Conservation (phyloP, 257 asterid species). For the Ehretia macrophylla region DNA sequence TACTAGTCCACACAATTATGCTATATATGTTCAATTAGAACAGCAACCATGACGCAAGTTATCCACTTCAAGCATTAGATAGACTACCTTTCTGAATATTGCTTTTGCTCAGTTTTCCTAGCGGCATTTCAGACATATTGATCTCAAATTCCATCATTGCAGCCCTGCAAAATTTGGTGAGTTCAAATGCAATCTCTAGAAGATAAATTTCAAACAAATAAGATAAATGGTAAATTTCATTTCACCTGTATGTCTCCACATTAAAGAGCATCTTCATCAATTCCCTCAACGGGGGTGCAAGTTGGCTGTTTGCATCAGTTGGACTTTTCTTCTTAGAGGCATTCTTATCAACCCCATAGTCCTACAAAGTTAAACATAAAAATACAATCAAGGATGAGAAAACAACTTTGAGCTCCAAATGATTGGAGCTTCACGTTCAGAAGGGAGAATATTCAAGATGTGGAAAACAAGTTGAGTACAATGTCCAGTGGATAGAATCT, state of each 20-base stretch:
- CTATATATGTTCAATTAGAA: background rate
- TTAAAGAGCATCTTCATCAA: slow-evolving; percentile 92
- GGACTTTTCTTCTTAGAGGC: slow-evolving; percentile 51
- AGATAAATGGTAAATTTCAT: slow-evolving; percentile 6
- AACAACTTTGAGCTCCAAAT: slow-evolving; percentile 6
- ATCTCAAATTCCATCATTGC: slow-evolving; percentile 99
- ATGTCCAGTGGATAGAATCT: slow-evolving; percentile 85
- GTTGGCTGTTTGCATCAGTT: slow-evolving; percentile 51
- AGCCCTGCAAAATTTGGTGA: slow-evolving; percentile 54
- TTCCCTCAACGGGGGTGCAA: slow-evolving; percentile 70
- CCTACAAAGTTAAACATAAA: slow-evolving; percentile 44
- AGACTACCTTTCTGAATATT: slow-evolving; percentile 80
- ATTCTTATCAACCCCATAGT: slow-evolving; percentile 74
- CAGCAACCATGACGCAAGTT: background rate
- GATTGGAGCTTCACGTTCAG: background rate
- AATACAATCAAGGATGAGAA: slow-evolving; percentile 11
- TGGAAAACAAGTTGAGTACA: slow-evolving; percentile 36
- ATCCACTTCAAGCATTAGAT: background rate
- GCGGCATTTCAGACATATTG: slow-evolving; percentile 98
- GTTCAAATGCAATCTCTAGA: slow-evolving; percentile 20
- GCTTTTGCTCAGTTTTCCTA: slow-evolving; percentile 88
- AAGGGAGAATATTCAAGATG: background rate
- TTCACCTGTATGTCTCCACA: slow-evolving; percentile 89
- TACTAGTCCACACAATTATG: background rate
- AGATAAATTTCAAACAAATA: slow-evolving; percentile 13